phyloP scores from a whole-genome alignment of 345 rosid genomes.

The Triadica sebifera region DNA sequence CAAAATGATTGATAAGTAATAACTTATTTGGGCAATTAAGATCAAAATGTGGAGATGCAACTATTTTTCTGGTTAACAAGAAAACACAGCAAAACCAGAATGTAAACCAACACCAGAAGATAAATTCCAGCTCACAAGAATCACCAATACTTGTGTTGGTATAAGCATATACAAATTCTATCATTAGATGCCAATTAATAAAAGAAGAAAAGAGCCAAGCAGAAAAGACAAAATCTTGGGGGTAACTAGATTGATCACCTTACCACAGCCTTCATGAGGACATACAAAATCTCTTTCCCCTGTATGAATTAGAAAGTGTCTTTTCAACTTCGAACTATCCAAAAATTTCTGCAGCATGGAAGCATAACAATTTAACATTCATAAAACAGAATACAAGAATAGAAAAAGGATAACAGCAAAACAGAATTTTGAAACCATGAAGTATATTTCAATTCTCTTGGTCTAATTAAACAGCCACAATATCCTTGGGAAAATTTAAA shows the following conservation, averaged over 20 bases:
- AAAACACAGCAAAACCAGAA: neutral
- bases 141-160: neutral
- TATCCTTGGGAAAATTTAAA: neutral
- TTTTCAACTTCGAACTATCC: constrained; percentile 96
- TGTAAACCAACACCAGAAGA: neutral
- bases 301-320: constrained; percentile 92
- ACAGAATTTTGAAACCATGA: neutral
- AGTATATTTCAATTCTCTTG: neutral
- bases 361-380: neutral
- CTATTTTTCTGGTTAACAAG: neutral
- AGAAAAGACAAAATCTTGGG: neutral
- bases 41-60: neutral
- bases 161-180: neutral
- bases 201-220: neutral
- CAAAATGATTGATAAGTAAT: neutral
- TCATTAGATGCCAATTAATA: neutral
- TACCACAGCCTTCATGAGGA: constrained; percentile 97
- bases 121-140: neutral
- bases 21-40: neutral
- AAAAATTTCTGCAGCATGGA: constrained; percentile 79
- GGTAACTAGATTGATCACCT: constrained; percentile 55
- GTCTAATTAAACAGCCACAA: neutral
- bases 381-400: constrained; percentile 5
- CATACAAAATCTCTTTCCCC: constrained; percentile 84
- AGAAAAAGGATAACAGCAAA: constrained; percentile 1